Conservation (phyloP, 345 rosid species). For the Syzygium grande region DNA sequence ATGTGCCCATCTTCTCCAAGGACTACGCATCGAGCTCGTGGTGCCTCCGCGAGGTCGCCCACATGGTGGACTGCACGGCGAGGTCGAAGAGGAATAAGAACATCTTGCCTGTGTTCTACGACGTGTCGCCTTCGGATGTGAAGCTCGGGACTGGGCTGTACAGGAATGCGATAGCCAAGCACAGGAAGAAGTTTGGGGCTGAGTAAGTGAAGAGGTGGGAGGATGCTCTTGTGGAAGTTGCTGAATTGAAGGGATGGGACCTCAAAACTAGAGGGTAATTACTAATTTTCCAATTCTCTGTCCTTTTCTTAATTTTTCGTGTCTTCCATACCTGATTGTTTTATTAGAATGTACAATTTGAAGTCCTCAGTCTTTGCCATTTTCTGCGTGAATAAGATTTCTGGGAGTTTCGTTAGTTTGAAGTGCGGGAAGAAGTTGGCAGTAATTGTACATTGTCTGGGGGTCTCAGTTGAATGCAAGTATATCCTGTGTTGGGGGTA, state of each 20-base stretch:
- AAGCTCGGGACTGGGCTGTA: neutral
- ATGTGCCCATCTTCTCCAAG: slow-evolving; percentile 1
- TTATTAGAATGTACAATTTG: neutral
- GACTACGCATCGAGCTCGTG: neutral
- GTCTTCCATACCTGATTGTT: neutral
- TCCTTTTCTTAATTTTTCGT: neutral
- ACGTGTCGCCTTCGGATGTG: neutral
- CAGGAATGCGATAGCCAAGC: neutral
- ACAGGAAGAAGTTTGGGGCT: neutral
- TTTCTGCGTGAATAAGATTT: neutral
- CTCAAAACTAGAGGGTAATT: neutral
- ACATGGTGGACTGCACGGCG: neutral
- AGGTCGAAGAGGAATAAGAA: neutral
- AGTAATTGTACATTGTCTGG: neutral
- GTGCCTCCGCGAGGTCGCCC: slow-evolving; percentile 1
- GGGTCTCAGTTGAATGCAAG: neutral
- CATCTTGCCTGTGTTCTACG: neutral
- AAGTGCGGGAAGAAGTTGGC: neutral
- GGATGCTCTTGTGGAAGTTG: neutral
- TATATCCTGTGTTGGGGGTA: neutral
- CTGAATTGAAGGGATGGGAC: neutral
- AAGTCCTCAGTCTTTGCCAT: neutral
- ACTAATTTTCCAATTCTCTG: neutral
- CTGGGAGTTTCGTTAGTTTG: neutral
- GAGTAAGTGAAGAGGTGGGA: neutral